These are phyloP conservation scores for Paramecium tetraurelia DNA, from an alignment of 73 alveolate genomes.

Conservation along the genomic window DNA sequence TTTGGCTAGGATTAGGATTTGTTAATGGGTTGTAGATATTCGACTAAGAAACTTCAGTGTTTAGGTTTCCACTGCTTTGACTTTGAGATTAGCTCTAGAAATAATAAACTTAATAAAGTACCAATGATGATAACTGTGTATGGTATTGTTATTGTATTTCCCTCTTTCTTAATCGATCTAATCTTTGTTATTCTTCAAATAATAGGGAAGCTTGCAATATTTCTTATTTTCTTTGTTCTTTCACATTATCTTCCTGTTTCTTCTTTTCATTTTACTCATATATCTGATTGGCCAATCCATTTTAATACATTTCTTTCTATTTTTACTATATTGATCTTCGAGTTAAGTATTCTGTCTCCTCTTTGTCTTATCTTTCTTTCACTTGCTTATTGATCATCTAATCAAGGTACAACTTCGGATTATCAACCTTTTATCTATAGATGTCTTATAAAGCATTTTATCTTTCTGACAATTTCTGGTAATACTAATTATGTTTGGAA, in stretches of 20 bases:
- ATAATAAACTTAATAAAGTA: not conserved
- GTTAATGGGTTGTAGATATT: not conserved
- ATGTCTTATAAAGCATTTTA: not conserved
- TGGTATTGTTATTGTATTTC: not conserved
- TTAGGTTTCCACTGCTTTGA: not conserved
- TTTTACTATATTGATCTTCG: not conserved
- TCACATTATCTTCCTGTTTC: not conserved
- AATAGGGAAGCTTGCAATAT: not conserved
- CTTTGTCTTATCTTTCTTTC: not conserved
- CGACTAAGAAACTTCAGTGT: not conserved
- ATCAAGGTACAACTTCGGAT: not conserved
- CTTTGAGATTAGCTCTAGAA: not conserved
- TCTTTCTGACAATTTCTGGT: not conserved
- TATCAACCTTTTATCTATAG: not conserved
- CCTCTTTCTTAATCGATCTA: not conserved
- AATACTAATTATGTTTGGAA: not conserved
- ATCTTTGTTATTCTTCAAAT: not conserved
- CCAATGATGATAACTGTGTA: not conserved
- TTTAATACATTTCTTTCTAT: not conserved
- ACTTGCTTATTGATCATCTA: not conserved
- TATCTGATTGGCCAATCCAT: not conserved
- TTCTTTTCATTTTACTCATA: not conserved
- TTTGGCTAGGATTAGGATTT: not conserved
- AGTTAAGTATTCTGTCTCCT: not conserved
- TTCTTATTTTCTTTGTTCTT: not conserved